These are phyloP conservation scores for Ganoderma sinense DNA, from an alignment of 1,284 basidiomycete species.

Conservation along the genomic window DNA sequence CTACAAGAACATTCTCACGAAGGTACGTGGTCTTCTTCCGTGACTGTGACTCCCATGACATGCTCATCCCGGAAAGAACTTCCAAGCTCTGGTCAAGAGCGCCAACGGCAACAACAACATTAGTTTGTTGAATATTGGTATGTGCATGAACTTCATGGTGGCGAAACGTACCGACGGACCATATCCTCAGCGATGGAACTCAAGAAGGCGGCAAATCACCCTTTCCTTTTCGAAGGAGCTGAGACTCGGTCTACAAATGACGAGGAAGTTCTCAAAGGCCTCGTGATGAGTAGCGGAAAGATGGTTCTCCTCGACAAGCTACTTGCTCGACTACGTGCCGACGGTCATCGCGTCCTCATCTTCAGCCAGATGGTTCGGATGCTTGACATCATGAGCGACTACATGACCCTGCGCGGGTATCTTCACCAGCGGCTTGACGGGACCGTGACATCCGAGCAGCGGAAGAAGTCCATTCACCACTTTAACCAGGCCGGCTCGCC, in stretches of 20 bases:
- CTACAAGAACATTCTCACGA: constrained; percentile 99
- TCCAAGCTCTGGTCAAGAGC: constrained; percentile 90
- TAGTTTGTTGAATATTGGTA: constrained; percentile 92
- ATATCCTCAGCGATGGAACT: constrained; percentile 83
- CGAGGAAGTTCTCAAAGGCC: constrained; percentile 92
- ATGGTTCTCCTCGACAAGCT: constrained; percentile 97
- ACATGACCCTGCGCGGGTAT: constrained; percentile 91
- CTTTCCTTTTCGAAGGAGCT: constrained; percentile 97
- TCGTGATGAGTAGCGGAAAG: constrained; percentile 99
- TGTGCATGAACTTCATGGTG: constrained; percentile 31
- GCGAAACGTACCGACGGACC: constrained; percentile 11
- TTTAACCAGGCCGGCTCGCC: constrained; percentile 80
- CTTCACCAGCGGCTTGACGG: constrained; percentile 80
- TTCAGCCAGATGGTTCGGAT: constrained; percentile 99
- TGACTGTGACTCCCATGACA: constrained; percentile 12
- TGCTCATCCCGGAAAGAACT: constrained; percentile 71
- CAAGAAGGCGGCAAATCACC: constrained; percentile 98
- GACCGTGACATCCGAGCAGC: constrained; percentile 78
- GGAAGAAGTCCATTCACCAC: constrained; percentile 87
- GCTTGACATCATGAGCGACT: constrained; percentile 98
- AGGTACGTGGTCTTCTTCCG: constrained; percentile 54
- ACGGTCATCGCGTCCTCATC: constrained; percentile 96
- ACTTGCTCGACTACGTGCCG: constrained; percentile 86
- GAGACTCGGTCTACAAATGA: constrained; percentile 79
- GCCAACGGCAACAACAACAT: constrained; percentile 85